Conservation (phyloP, 1,284 basidiomycete species). For the Austropuccinia psidii region DNA sequence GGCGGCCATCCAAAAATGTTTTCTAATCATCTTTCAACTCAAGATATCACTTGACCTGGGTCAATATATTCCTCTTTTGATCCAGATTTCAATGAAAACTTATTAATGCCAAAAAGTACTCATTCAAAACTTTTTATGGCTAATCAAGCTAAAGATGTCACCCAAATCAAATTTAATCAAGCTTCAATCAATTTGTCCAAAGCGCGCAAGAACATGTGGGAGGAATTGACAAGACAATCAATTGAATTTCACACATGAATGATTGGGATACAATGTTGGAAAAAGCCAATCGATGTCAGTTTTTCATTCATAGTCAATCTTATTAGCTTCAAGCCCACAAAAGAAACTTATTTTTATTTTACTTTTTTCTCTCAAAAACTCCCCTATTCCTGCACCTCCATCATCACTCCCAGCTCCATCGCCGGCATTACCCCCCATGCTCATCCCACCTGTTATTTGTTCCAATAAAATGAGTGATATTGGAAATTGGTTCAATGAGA, state of each 20-base stretch:
- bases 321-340: background rate
- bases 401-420: background rate
- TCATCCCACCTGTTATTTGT: background rate
- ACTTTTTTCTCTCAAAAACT: too few relatives aligned
- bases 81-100: background rate
- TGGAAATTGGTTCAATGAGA: slow-evolving; percentile 32
- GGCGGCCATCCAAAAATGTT: slow-evolving; percentile 8
- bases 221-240: background rate
- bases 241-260: slow-evolving; percentile 9
- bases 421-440: slow-evolving; percentile 12
- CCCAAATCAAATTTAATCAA: slow-evolving; percentile 17
- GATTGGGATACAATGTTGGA: slow-evolving; percentile 22
- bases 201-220: slow-evolving; percentile 18
- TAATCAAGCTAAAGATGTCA: slow-evolving; percentile 11
- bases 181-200: slow-evolving; percentile 19
- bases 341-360: background rate
- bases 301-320: background rate
- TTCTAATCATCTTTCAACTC: slow-evolving; percentile 22
- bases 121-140: slow-evolving; percentile 20
- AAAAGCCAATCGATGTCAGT: slow-evolving; percentile 16
- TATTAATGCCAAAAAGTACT: background rate
- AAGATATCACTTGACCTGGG: slow-evolving; percentile 12
- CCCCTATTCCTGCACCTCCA: slow-evolving; percentile 3
- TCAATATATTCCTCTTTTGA: slow-evolving; percentile 27
- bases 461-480: slow-evolving; percentile 21